These are phyloP conservation scores for Avena insularis DNA, from an alignment of 176 grass and related monocot species.

Conservation along the genomic window DNA sequence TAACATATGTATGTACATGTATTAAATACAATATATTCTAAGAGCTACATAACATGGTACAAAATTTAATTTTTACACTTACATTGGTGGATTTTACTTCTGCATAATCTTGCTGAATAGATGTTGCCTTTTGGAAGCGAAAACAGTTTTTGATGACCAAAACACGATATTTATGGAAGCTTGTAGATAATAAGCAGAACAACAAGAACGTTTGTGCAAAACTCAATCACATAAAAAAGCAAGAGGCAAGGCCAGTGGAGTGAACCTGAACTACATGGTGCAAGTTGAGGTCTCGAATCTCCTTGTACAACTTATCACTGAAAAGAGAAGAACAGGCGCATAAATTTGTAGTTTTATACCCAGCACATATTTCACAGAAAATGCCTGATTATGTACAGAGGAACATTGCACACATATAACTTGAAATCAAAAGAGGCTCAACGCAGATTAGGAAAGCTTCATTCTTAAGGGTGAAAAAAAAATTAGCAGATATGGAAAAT, in stretches of 20 bases:
- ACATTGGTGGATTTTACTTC: conserved; percentile 88
- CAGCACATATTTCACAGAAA: conserved; percentile 1
- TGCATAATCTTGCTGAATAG: conserved; percentile 88
- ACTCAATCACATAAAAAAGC: conserved; percentile 4
- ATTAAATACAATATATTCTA: conserved; percentile 7
- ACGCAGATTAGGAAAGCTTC: not conserved
- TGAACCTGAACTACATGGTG: conserved; percentile 94
- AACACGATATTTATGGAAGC: not conserved
- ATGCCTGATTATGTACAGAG: conserved; percentile 20
- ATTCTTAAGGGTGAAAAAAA: not conserved
- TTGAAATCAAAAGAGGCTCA: not conserved
- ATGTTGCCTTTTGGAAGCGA: conserved; percentile 82
- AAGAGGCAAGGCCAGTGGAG: not conserved
- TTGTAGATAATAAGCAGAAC: not conserved
- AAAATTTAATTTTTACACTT: conserved; percentile 35
- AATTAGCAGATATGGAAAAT: conserved; percentile 6
- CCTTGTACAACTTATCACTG: conserved; percentile 91
- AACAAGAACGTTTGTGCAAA: conserved; percentile 9
- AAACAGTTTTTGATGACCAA: conserved; percentile 18
- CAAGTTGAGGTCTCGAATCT: conserved; percentile 94
- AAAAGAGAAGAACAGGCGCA: not conserved
- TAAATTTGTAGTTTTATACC: too few relatives aligned
- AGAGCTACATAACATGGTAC: not conserved
- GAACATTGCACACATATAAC: not conserved
- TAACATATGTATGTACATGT: not conserved